Conservation (phyloP, 805 yeast genomes). For the Candida ascalaphidarum region DNA sequence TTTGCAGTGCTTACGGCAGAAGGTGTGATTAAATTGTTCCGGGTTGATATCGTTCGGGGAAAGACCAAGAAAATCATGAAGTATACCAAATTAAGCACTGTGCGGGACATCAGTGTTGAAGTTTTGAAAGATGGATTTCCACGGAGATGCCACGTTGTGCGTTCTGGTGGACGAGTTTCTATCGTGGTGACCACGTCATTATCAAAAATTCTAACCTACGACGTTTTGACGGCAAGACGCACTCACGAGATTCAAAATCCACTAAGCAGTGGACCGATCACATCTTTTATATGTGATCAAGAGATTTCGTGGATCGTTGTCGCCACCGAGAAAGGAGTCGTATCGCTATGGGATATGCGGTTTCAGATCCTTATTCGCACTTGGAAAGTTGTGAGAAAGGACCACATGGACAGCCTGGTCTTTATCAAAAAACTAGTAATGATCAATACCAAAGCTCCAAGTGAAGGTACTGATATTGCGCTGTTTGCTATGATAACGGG, state of each 20-base stretch:
- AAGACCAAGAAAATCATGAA: constrained; percentile 23
- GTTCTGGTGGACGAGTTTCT: too few species aligned
- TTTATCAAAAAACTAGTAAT: constrained; percentile 36
- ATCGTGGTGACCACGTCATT: constrained; percentile 46
- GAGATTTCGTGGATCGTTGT: constrained; percentile 54
- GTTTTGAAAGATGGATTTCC: constrained; percentile 3
- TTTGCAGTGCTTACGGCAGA: constrained; percentile 47
- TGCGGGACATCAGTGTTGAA: constrained; percentile 12
- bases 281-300: constrained; percentile 49
- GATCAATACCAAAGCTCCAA: constrained; percentile 37
- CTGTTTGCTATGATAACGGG: constrained; percentile 47
- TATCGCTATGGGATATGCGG: constrained; percentile 77
- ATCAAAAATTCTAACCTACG: constrained; percentile 40
- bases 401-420: constrained; percentile 7
- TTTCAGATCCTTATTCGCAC: constrained; percentile 52
- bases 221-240: too few species aligned
- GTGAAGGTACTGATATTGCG: background rate
- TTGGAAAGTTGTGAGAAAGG: constrained; percentile 43
- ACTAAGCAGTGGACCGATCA: constrained; percentile 56
- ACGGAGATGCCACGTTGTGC: too few species aligned
- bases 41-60: constrained; percentile 24
- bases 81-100: constrained; percentile 12
- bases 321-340: constrained; percentile 68
- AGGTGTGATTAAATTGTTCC: constrained; percentile 34
- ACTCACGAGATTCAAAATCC: constrained; percentile 43